Evolutionary conservation across 164 flowering plant species (phyloP), one percentile per base, ranked within the genome.

Genomic region (Chimonanthus salicifolius): DNA sequence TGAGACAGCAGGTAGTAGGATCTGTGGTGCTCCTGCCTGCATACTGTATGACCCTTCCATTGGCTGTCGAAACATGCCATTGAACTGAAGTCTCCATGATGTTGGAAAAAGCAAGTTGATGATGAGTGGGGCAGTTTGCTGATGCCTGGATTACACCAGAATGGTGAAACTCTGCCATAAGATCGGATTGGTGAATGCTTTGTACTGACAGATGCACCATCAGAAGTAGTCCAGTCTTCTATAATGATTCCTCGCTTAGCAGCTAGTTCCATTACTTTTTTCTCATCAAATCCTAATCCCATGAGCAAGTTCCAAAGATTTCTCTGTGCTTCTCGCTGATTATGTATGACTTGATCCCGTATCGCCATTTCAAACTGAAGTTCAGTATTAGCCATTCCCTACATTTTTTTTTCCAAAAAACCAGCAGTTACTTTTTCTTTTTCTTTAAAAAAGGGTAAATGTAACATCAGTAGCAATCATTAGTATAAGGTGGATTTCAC

Each of bases 321-420:
- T 76, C 87, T 85, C 48, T 88, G 92, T n/a, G 88, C 82, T 76
- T 89, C 96, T 75, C 88, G 70, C 77, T 93, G 96, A 76, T 84
- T 87, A 83, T 90, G 78, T 74, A 93, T 93, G 71, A 91, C 82
- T 82, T 93, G 94, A 84, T 93, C 98, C 58, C 98, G 85, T 83
- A 89, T 88, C 66, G 98, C 98, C 81, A 93, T 87, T 86, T 93
- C 96, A 76, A 91, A 86, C 84, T 90, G 98, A 77, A 93, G 98
- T 80, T 93, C 98, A 5, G 90, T 86, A 78, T 93, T 93, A n/a
- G 92, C 82, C 92, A 93, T 93, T 69, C 91, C 94, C 98, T 93
- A 71, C 76, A 81, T 69, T 67, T 15, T 10, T 64, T 20, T 16
- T 20, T 20, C 21, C 43, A 69, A 6, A 13, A 33, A 33, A 1